These are phyloP conservation scores for Wilhelminamyces savonicus DNA, from an alignment of 805 yeast species.

Conservation along the genomic window DNA sequence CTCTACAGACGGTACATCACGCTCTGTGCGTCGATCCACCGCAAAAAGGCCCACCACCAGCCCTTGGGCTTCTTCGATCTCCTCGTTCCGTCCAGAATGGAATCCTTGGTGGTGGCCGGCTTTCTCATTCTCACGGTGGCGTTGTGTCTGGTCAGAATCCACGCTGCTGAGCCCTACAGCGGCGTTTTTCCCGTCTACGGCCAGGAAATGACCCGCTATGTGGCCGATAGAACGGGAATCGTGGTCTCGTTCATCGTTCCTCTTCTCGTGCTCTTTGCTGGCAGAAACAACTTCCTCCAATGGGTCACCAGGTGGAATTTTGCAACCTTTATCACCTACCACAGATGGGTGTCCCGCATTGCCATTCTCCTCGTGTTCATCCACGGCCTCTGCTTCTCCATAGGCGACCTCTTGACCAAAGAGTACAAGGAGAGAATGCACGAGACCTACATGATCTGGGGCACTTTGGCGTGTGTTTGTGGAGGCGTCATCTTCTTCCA, in stretches of 20 bases:
- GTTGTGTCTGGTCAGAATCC: constrained; percentile 16
- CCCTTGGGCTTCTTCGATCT: constrained; percentile 13
- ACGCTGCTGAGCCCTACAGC: constrained; percentile 22
- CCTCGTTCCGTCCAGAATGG: constrained; percentile 24
- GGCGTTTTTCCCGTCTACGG: constrained; percentile 35
- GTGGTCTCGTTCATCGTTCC: constrained; percentile 43
- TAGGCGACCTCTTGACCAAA: constrained; percentile 17
- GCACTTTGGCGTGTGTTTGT: constrained; percentile 36
- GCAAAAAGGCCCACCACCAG: neutral
- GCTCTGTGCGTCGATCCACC: constrained; percentile 4
- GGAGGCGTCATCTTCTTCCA: constrained; percentile 26
- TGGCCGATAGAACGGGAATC: constrained; percentile 50
- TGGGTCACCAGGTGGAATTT: constrained; percentile 54
- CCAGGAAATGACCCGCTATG: constrained; percentile 27
- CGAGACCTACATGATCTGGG: constrained; percentile 20
- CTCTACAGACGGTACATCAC: constrained; percentile 21
- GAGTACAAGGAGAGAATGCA: constrained; percentile 3
- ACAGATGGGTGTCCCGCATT: constrained; percentile 39
- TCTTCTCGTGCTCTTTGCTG: constrained; percentile 49
- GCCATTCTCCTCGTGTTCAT: constrained; percentile 20
- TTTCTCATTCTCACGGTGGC: constrained; percentile 19
- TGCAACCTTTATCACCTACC: constrained; percentile 35
- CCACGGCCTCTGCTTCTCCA: constrained; percentile 21
- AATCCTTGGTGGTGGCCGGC: constrained; percentile 16
- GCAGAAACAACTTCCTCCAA: constrained; percentile 56